Evolutionary conservation across 176 grass and related monocot genomes (phyloP).

Genomic region (Triticum dicoccoides): DNA sequence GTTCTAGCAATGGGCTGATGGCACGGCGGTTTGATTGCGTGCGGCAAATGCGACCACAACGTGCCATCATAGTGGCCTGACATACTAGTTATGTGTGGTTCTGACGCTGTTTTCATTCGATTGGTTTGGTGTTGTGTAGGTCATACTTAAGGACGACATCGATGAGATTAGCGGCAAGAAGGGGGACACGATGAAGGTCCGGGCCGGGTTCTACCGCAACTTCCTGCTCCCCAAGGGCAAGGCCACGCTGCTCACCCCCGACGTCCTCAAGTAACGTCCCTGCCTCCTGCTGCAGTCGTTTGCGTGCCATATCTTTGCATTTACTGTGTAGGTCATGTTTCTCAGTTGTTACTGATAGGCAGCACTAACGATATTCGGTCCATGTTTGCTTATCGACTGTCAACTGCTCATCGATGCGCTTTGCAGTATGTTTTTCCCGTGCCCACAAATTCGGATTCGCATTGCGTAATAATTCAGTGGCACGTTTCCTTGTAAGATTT

Average conservation of each 20-base stretch:
- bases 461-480: too few relatives aligned
- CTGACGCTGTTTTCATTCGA: neutral
- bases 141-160: conserved; percentile 76
- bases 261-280: conserved; percentile 74
- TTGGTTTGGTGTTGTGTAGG: conserved; percentile 27
- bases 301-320: neutral
- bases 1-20: too few relatives aligned
- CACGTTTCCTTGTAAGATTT: too few relatives aligned
- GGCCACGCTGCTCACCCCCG: conserved; percentile 64
- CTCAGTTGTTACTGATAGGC: too few relatives aligned
- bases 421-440: too few relatives aligned
- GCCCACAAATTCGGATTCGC: too few relatives aligned
- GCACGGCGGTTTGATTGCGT: too few relatives aligned
- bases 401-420: too few relatives aligned
- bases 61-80: neutral
- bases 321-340: neutral
- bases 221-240: conserved; percentile 84
- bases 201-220: conserved; percentile 87
- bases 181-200: conserved; percentile 75
- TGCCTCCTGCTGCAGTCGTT: neutral
- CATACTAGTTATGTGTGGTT: neutral
- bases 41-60: too few relatives aligned
- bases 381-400: neutral
- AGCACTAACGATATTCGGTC: too few relatives aligned
- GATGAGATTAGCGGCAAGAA: conserved; percentile 52